A percentile compares a stretch with the other conserved stretches of the same genome.
These are phyloP conservation scores for Pseudonitzschia multiseries DNA, from an alignment of 108 stramenopile genomes.

Conservation along the genomic window DNA sequence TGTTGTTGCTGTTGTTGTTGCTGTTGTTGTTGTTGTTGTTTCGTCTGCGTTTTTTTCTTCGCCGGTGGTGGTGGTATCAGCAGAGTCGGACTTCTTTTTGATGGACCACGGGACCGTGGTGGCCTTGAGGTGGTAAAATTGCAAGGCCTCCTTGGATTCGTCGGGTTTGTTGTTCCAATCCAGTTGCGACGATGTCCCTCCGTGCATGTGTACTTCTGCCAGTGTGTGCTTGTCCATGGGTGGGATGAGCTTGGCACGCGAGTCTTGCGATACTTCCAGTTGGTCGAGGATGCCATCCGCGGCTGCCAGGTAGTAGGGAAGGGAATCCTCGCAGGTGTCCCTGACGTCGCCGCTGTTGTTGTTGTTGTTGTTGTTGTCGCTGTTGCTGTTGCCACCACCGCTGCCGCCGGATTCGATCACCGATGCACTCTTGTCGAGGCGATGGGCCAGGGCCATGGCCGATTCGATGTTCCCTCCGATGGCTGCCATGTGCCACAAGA, in stretches of 20 bases:
- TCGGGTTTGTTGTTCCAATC: slow-evolving; percentile 74
- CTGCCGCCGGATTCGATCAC: background rate
- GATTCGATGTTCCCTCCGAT: slow-evolving; percentile 76
- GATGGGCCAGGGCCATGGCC: slow-evolving; percentile 66
- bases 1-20: background rate
- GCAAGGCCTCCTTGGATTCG: slow-evolving; percentile 78
- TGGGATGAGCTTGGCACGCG: slow-evolving; percentile 68
- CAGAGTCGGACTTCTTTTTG: background rate
- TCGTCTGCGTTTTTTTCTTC: too few species aligned
- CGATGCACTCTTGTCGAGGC: slow-evolving; percentile 13
- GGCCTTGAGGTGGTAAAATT: slow-evolving; percentile 79
- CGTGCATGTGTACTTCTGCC: slow-evolving; percentile 71
- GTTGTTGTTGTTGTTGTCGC: background rate
- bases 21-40: too few species aligned
- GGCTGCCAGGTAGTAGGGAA: slow-evolving; percentile 85
- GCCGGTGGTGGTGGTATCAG: too few species aligned
- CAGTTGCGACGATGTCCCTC: slow-evolving; percentile 73
- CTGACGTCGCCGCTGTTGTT: too few species aligned
- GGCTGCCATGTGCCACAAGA: slow-evolving; percentile 77
- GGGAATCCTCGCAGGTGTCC: slow-evolving; percentile 48
- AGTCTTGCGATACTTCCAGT: slow-evolving; percentile 53
- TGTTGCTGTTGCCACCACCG: background rate
- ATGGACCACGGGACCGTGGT: slow-evolving; percentile 30
- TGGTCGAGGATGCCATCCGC: slow-evolving; percentile 77
- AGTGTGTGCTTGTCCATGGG: slow-evolving; percentile 74